Conservation (phyloP, 1,284 basidiomycete species). For the Puccinia coronata region DNA sequence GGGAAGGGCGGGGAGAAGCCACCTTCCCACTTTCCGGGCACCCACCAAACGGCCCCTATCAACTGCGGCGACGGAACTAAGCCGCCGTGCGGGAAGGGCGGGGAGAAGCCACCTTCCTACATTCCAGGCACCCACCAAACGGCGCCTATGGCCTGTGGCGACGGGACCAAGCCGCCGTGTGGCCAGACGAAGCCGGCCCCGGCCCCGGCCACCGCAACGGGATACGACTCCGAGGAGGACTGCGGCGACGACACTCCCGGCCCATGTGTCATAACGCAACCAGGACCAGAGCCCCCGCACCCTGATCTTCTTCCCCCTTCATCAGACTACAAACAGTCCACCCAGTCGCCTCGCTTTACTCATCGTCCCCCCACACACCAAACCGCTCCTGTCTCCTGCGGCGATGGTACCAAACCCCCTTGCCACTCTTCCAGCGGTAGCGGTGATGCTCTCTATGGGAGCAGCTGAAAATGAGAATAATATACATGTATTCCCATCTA, state of each 20-base stretch:
- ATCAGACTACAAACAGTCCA: too few species aligned
- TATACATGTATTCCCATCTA: too few species aligned
- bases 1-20: not conserved
- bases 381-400: constrained; percentile 28
- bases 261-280: too few species aligned
- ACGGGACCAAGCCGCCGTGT: constrained; percentile 27
- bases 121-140: constrained; percentile 30
- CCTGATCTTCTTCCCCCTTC: too few species aligned
- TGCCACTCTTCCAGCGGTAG: not conserved
- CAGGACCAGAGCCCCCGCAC: too few species aligned
- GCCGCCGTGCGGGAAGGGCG: constrained; percentile 3
- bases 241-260: constrained; percentile 3
- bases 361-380: not conserved
- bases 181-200: not conserved
- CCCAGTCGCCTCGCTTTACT: too few species aligned
- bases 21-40: not conserved
- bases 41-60: constrained; percentile 33
- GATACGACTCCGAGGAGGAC: not conserved
- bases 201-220: not conserved
- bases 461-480: too few species aligned
- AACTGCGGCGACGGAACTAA: constrained; percentile 18
- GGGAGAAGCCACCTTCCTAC: not conserved
- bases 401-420: constrained; percentile 16
- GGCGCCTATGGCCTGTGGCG: constrained; percentile 20
- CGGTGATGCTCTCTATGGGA: too few species aligned